These are phyloP conservation scores for Tricholoma saponaceum DNA, from an alignment of 768 basidiomycete species.

Conservation along the genomic window DNA sequence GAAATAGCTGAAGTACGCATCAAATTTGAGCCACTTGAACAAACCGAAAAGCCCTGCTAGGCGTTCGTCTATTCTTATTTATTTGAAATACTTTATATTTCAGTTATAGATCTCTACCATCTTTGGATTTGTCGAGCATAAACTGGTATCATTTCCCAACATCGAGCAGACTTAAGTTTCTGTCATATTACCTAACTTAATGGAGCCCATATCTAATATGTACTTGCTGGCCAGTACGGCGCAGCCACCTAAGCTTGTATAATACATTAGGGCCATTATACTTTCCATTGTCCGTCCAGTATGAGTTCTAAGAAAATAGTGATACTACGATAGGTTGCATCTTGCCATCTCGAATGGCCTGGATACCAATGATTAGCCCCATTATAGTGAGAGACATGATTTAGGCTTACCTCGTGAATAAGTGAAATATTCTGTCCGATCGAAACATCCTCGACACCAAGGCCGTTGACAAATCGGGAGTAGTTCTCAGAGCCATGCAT, in stretches of 20 bases:
- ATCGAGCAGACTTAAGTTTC: no score
- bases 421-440: conserved; percentile 70
- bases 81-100: not conserved
- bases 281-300: not conserved
- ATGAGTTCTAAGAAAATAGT: conserved; percentile 36
- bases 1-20: conserved; percentile 74
- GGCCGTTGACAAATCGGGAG: conserved; percentile 34
- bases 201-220: not conserved
- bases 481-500: conserved; percentile 81
- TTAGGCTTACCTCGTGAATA: conserved; percentile 58
- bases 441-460: conserved; percentile 49
- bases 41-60: not conserved
- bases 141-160: no score
- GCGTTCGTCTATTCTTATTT: not conserved
- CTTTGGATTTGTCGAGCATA: no score
- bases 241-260: not conserved
- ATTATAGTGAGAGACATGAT: not conserved
- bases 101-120: not conserved
- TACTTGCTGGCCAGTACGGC: not conserved
- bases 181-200: no score
- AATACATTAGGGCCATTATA: not conserved
- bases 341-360: conserved; percentile 50
- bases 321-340: conserved; percentile 54
- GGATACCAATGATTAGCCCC: conserved; percentile 9
- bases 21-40: conserved; percentile 43